Evolutionary conservation across 2,329 filamentous ascomycete species (phyloP).

Genomic region (Juglanconis sp.): DNA sequence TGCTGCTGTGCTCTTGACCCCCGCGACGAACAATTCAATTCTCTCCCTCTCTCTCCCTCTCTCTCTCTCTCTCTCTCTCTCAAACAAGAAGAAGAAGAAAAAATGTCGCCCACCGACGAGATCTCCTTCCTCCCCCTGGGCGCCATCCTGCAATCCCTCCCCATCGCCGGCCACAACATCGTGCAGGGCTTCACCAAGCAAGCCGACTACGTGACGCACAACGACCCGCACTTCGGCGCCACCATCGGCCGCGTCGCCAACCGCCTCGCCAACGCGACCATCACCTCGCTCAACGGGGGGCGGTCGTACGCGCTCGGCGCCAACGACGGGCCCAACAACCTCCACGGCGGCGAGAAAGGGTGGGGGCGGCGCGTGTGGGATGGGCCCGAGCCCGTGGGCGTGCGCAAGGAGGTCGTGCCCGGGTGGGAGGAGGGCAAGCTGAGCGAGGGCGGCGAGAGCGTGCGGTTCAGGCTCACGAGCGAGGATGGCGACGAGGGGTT

Average conservation of each 20-base stretch:
- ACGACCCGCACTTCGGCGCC: conserved; percentile 81
- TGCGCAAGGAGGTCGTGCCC: conserved; percentile 32
- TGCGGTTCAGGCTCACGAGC: conserved; percentile 65
- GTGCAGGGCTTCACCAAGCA: conserved; percentile 80
- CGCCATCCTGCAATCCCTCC: conserved; percentile 78
- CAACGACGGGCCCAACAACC: conserved; percentile 75
- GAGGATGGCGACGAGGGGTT: conserved; percentile 85
- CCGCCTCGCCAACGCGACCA: conserved; percentile 68
- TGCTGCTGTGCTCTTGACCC: no score
- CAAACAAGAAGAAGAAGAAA: no score
- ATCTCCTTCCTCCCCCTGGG: conserved; percentile 71
- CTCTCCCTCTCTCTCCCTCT: no score
- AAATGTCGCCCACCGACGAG: conserved; percentile 42
- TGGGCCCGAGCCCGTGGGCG: conserved; percentile 63
- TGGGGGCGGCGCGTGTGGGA: conserved; percentile 81
- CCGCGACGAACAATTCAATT: no score
- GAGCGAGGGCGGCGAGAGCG: conserved; percentile 58
- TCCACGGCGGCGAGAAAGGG: conserved; percentile 70
- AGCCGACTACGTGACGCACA: conserved; percentile 71
- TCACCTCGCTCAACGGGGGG: conserved; percentile 67
- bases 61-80: not conserved
- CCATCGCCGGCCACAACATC: conserved; percentile 76
- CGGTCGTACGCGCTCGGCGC: conserved; percentile 65
- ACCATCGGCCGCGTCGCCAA: conserved; percentile 88
- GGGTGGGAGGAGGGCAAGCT: conserved; percentile 35